Evolutionary conservation across 352 stramenopile genomes (phyloP), one percentile per base, ranked within the genome.

Genomic region (Phytophthora podocarpi): DNA sequence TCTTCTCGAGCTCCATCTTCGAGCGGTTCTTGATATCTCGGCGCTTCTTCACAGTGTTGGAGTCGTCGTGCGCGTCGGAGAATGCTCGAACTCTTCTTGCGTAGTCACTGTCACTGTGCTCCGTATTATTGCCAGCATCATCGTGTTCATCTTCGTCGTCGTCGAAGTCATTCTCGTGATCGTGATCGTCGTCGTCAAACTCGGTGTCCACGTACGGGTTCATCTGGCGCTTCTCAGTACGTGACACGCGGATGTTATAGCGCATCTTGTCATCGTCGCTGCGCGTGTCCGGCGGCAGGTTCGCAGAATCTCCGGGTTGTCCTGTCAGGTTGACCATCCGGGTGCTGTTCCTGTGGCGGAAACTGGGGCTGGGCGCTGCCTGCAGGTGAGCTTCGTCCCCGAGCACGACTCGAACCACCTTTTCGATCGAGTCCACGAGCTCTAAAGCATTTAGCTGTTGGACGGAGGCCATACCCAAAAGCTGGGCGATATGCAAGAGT

Each of bases 311-410:
- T 21, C 78, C 66, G 9, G 31, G 9, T 23, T 66, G 64, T 9
- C 67, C 77, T 36, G 15, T 71, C 53, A 48, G 11, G 21, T 41
- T 75, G 21, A 64, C 51, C 53, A 72, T 76, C 12, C 83, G 82
- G 35, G 80, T 74, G 58, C 82, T 93, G 73, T 90, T 92, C 59
- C 89, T 92, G 49, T 82, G 84, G 4, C 83, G 80, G 23, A 91
- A 62, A 31, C 72, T 85, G 9, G 64, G 75, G 24, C 70, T 80
- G 42, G 75, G 66, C 2, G 49, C 51, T 13, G 72, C 76, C 67
- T 82, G 80, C 37, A 90, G 20, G 23, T 88, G 81, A 23, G 73
- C 77, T 67, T 93, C 86, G 31, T 93, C 86, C n/a, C 82, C 86
- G 23, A 92, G 54, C 13, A 87, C 76, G 30, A 89, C 59, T 6